phyloP scores from a whole-genome alignment of 169 alveolate species.

The Eimeria maxima region DNA sequence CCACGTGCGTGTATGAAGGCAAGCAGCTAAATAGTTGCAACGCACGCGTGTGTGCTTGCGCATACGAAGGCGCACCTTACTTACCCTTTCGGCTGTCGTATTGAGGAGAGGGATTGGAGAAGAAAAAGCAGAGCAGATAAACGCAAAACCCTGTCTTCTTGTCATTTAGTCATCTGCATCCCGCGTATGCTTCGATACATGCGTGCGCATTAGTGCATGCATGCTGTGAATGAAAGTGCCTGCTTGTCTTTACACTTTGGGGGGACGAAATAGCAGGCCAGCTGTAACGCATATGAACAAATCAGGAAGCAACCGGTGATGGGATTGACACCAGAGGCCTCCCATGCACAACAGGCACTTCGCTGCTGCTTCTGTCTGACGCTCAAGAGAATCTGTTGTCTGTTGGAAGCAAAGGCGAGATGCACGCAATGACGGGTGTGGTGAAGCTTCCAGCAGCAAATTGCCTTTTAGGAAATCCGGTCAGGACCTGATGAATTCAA shows the following conservation, averaged over 20 bases:
- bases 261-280: background rate
- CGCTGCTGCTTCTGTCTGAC: background rate
- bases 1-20: background rate
- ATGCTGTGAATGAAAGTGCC: background rate
- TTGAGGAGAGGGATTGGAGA: background rate
- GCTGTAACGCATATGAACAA: background rate
- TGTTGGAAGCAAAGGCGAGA: background rate
- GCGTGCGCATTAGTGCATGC: background rate
- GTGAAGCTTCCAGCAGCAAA: constrained; percentile 30
- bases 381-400: background rate
- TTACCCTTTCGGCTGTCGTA: constrained; percentile 19
- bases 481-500: background rate
- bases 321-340: background rate
- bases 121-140: background rate
- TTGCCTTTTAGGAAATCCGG: background rate
- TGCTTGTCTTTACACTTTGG: background rate
- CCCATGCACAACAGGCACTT: background rate
- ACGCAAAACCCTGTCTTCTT: background rate
- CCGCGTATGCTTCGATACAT: background rate
- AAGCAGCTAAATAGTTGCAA: background rate
- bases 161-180: background rate
- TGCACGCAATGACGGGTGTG: background rate
- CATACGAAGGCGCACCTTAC: background rate
- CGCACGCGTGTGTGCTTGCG: background rate
- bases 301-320: background rate